Percentiles rank a stretch among this genome's conserved stretches.
Evolutionary conservation across 441 rosid species (phyloP).

Genomic region (Theobroma grandiflorum): DNA sequence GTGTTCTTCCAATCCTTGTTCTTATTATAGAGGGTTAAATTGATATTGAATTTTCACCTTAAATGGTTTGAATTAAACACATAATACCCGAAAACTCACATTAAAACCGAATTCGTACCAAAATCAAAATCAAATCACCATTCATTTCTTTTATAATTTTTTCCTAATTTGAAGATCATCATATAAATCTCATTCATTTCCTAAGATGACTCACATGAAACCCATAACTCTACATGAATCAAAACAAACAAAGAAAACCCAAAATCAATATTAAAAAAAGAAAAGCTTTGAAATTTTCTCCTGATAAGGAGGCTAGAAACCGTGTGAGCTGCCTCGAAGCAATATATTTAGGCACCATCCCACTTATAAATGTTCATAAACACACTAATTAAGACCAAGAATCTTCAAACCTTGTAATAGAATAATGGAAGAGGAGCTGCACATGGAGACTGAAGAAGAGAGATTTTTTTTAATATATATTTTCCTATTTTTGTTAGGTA

Average conservation of each 20-base stretch:
- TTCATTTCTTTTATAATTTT: background rate
- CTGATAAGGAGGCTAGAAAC: background rate
- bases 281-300: conserved; percentile 2
- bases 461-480: background rate
- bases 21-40: too few species aligned
- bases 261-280: background rate
- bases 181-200: background rate
- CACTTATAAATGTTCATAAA: background rate
- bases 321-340: conserved; percentile 6
- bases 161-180: background rate
- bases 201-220: background rate
- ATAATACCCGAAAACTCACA: background rate
- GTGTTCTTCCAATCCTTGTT: too few species aligned
- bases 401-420: background rate
- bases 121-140: background rate
- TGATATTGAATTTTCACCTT: too few species aligned
- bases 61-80: background rate
- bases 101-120: background rate
- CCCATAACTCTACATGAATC: background rate
- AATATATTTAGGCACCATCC: background rate
- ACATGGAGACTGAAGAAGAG: conserved; percentile 9
- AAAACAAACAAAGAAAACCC: background rate
- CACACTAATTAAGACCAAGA: conserved; percentile 12
- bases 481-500: conserved; percentile 36
- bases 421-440: conserved; percentile 18